Conservation (phyloP, 2,329 filamentous ascomycete genomes). For the Hypocrella siamensis region DNA sequence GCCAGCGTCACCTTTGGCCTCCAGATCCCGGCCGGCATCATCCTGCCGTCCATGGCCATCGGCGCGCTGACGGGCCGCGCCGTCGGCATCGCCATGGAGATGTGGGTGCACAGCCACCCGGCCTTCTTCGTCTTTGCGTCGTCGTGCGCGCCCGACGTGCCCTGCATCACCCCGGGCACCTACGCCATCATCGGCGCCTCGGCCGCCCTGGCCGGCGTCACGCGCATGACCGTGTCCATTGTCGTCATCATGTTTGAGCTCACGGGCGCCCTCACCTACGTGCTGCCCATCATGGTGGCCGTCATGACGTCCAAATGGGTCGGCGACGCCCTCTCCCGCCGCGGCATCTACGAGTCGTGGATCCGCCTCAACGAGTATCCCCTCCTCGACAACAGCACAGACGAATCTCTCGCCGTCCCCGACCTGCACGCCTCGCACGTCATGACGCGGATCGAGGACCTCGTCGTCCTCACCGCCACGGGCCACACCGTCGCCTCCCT, state of each 20-base stretch:
- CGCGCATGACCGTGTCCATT: conserved; percentile 92
- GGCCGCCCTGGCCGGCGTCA: conserved; percentile 84
- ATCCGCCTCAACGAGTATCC: conserved; percentile 94
- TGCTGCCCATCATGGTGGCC: conserved; percentile 96
- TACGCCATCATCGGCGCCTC: conserved; percentile 95
- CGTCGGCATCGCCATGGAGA: conserved; percentile 76
- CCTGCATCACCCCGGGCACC: conserved; percentile 84
- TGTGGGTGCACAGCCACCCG: conserved; percentile 69
- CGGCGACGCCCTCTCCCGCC: conserved; percentile 81
- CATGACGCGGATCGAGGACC: conserved; percentile 85
- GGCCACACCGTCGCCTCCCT: conserved; percentile 76
- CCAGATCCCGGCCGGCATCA: conserved; percentile 87
- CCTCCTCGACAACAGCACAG: conserved; percentile 67
- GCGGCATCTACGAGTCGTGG: conserved; percentile 95
- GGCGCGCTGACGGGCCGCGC: conserved; percentile 82
- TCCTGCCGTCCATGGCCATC: conserved; percentile 90
- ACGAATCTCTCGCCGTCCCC: conserved; percentile 59
- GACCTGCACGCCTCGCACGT: conserved; percentile 76
- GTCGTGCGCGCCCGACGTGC: conserved; percentile 69
- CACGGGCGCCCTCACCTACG: conserved; percentile 87
- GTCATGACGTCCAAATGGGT: conserved; percentile 99
- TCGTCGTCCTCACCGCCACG: conserved; percentile 72
- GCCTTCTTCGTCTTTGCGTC: conserved; percentile 60
- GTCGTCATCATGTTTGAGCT: conserved; percentile 99
- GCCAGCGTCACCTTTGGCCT: conserved; percentile 83